Conservation (phyloP, 140 eudicot genomes). For the Cichorium intybus region DNA sequence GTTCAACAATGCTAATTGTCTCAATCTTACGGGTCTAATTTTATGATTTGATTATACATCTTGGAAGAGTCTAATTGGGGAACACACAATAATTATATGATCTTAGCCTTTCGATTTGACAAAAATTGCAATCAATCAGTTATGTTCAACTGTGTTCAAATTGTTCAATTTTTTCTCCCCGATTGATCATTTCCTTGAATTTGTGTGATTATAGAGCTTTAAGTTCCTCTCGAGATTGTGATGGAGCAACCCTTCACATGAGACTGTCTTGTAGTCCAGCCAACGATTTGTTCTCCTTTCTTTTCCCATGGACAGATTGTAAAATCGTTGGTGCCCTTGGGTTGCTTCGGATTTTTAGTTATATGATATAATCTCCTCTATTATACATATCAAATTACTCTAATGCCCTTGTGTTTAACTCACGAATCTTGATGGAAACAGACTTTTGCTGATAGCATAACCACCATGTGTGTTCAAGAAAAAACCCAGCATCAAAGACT, state of each 20-base stretch:
- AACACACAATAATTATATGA: no score
- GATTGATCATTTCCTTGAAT: neutral
- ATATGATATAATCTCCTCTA: slow-evolving; percentile 34
- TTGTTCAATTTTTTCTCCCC: neutral
- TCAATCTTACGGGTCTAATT: no score
- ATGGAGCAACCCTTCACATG: slow-evolving; percentile 68
- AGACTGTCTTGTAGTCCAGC: slow-evolving; percentile 63
- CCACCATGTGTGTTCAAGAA: slow-evolving; percentile 64
- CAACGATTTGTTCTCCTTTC: slow-evolving; percentile 49
- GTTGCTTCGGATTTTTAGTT: slow-evolving; percentile 50
- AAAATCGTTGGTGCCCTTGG: slow-evolving; percentile 63
- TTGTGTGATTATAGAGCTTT: slow-evolving; percentile 47
- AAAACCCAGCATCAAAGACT: slow-evolving; percentile 66
- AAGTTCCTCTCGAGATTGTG: slow-evolving; percentile 42
- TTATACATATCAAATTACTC: slow-evolving; percentile 4
- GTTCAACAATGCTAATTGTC: no score
- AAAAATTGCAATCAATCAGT: neutral
- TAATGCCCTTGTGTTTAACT: neutral
- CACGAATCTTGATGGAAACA: slow-evolving; percentile 28
- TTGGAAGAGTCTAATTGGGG: no score
- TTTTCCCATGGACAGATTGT: slow-evolving; percentile 67
- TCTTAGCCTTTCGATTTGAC: no score
- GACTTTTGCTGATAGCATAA: slow-evolving; percentile 65
- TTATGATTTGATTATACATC: no score
- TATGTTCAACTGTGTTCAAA: no score